phyloP scores from a whole-genome alignment of 2,329 filamentous ascomycete species.

The Colletotrichum eleusines region DNA sequence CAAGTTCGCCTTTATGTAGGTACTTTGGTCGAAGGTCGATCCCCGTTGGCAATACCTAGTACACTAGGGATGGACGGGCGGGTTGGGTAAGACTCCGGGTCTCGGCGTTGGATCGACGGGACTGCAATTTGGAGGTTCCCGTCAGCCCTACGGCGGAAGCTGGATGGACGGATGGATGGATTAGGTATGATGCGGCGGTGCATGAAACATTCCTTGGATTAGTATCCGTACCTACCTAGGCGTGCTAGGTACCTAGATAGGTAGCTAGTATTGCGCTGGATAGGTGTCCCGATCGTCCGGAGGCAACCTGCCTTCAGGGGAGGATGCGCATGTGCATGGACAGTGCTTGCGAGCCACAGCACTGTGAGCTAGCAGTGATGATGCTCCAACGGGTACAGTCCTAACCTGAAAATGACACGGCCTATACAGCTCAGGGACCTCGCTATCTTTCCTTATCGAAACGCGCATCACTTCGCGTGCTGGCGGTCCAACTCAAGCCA shows the following conservation, averaged over 20 bases:
- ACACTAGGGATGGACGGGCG: background rate
- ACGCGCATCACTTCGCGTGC: conserved; percentile 31
- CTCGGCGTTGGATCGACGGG: conserved; percentile 3
- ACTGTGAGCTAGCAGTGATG: background rate
- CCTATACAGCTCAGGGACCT: background rate
- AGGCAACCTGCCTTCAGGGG: conserved; percentile 5
- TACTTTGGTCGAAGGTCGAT: background rate
- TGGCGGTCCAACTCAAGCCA: conserved; percentile 6
- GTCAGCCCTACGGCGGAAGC: conserved; percentile 19
- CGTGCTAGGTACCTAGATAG: too few relatives aligned
- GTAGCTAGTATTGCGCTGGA: conserved; percentile 6
- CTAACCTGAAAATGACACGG: accelerated
- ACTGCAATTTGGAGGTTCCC: conserved; percentile 1
- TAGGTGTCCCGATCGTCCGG: conserved; percentile 17
- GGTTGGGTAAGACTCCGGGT: background rate
- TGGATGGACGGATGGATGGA: background rate
- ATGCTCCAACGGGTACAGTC: accelerated
- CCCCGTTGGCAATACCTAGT: background rate
- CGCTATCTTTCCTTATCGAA: conserved; percentile 25
- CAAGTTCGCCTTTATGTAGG: background rate
- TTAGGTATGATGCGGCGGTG: background rate
- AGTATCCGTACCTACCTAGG: too few relatives aligned
- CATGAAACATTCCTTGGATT: conserved; percentile 12
- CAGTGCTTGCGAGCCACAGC: background rate
- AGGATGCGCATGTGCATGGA: background rate